Conservation (phyloP, 2,329 filamentous ascomycete genomes). For the Mariannaea sp. region DNA sequence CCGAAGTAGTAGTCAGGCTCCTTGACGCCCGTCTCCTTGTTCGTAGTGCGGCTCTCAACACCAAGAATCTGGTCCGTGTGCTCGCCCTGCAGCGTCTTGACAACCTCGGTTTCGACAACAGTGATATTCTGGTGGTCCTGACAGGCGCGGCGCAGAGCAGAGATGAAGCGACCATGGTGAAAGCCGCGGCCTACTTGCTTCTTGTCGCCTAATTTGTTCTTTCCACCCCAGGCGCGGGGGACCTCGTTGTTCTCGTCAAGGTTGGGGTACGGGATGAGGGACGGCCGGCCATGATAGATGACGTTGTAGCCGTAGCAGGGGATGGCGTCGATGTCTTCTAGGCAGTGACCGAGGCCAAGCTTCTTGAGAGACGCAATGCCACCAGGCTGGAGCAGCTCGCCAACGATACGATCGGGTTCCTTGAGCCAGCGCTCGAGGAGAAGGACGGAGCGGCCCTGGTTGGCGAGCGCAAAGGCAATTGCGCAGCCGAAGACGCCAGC, state of each 20-base stretch:
- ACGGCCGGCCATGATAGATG: slow-evolving; percentile 75
- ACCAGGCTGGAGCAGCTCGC: slow-evolving; percentile 92
- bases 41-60: slow-evolving; percentile 72
- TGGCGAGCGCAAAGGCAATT: slow-evolving; percentile 79
- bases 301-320: slow-evolving; percentile 86
- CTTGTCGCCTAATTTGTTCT: slow-evolving; percentile 42
- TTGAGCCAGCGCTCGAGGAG: slow-evolving; percentile 87
- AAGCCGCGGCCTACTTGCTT: slow-evolving; percentile 76
- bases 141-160: slow-evolving; percentile 77
- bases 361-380: slow-evolving; percentile 80
- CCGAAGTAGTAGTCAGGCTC: slow-evolving; percentile 81
- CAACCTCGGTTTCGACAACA: slow-evolving; percentile 87
- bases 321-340: slow-evolving; percentile 88
- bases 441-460: slow-evolving; percentile 88
- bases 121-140: slow-evolving; percentile 80
- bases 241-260: slow-evolving; percentile 55
- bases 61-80: slow-evolving; percentile 76
- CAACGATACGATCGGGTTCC: slow-evolving; percentile 94
- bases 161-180: slow-evolving; percentile 94
- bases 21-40: slow-evolving; percentile 60
- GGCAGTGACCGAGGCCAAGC: slow-evolving; percentile 78
- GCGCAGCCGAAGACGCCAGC: slow-evolving; percentile 91
- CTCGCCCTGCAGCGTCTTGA: slow-evolving; percentile 72
- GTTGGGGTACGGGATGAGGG: slow-evolving; percentile 78
- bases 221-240: slow-evolving; percentile 43